Percentiles rank a stretch among this genome's conserved stretches.
Conservation (phyloP, 495 filamentous ascomycete species). For the Neurospora terricola region DNA sequence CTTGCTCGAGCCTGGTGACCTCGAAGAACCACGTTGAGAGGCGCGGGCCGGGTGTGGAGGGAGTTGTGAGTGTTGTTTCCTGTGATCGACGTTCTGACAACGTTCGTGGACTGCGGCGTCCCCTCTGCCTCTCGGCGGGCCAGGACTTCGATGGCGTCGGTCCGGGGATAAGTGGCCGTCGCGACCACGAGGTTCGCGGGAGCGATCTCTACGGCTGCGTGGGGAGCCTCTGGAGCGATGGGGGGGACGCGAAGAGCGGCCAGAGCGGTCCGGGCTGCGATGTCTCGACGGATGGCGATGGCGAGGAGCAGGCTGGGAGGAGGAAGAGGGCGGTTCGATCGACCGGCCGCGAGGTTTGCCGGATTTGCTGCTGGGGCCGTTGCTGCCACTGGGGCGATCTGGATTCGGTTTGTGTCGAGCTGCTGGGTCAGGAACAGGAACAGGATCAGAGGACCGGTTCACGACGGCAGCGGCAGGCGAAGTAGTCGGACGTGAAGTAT, state of each 20-base stretch:
- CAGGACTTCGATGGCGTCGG: conserved; percentile 13
- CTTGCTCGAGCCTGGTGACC: conserved; percentile 27
- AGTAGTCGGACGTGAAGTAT: conserved; percentile 23
- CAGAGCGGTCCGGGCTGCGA: conserved; percentile 25
- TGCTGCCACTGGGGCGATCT: neutral
- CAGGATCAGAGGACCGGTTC: conserved; percentile 16
- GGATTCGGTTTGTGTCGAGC: neutral
- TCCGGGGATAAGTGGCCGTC: conserved; percentile 19
- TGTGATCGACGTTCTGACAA: neutral
- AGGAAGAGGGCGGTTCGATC: conserved; percentile 1
- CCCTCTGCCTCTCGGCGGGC: conserved; percentile 15
- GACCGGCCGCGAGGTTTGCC: conserved; percentile 11
- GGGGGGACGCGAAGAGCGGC: conserved; percentile 18
- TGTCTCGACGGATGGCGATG: conserved; percentile 15
- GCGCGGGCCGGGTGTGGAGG: neutral
- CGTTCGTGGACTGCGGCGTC: conserved; percentile 1
- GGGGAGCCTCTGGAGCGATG: conserved; percentile 10
- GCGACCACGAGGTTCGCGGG: conserved; percentile 25
- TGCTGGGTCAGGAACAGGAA: neutral
- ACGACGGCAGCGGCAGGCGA: conserved; percentile 22
- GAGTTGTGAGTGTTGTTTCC: neutral
- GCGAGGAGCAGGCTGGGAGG: conserved; percentile 6
- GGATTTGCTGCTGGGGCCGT: conserved; percentile 3
- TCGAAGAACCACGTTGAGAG: conserved; percentile 15
- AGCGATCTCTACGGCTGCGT: conserved; percentile 18